phyloP scores from a whole-genome alignment of 73 alveolate species.

The Blepharisma stoltei region DNA sequence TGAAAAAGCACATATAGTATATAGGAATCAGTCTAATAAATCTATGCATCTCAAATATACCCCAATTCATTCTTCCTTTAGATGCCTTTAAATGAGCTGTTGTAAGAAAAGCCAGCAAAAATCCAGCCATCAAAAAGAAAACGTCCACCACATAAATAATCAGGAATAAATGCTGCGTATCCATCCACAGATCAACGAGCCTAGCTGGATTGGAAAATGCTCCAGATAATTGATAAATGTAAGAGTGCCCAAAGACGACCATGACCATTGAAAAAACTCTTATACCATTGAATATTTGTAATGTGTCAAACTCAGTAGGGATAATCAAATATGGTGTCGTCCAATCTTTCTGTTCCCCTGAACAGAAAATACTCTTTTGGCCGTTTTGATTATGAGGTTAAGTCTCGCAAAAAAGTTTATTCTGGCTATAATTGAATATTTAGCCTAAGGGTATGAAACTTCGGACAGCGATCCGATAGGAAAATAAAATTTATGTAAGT shows the following conservation, averaged over 20 bases:
- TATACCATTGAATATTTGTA: constrained; percentile 34
- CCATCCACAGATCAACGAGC: neutral
- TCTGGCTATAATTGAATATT: too few species aligned
- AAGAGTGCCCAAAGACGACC: constrained; percentile 30
- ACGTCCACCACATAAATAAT: constrained; percentile 43
- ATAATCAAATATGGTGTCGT: too few species aligned
- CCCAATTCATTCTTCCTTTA: constrained; percentile 33
- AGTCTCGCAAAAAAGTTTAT: too few species aligned
- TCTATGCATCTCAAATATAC: constrained; percentile 39
- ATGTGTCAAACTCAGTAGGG: neutral
- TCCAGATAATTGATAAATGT: neutral
- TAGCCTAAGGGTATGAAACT: too few species aligned
- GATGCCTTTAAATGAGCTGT: constrained; percentile 25
- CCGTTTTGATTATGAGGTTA: too few species aligned
- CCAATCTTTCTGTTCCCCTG: too few species aligned
- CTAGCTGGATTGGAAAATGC: neutral
- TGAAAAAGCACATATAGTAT: constrained; percentile 30
- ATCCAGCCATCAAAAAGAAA: constrained; percentile 50
- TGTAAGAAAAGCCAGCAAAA: constrained; percentile 26
- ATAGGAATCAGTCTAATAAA: constrained; percentile 30
- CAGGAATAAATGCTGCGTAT: neutral
- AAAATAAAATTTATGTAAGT: too few species aligned
- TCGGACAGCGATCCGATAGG: too few species aligned
- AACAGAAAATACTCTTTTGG: too few species aligned
- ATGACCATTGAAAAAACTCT: constrained; percentile 32